These are phyloP conservation scores for Myxozyma vanderwaltii DNA, from an alignment of 805 yeast species.

Conservation along the genomic window DNA sequence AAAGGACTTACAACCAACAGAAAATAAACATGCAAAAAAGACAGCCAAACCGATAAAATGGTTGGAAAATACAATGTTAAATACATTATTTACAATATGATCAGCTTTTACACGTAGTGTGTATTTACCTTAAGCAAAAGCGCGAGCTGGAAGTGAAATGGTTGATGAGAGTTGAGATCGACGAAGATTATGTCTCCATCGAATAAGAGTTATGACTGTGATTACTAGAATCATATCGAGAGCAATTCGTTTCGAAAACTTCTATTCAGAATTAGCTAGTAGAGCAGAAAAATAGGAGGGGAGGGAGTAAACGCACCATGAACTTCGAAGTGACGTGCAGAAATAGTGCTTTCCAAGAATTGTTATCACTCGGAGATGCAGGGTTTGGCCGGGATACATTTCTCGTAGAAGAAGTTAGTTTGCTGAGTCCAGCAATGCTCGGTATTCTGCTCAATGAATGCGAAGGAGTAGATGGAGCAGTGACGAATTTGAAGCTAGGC, in stretches of 20 bases:
- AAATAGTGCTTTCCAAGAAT: background rate
- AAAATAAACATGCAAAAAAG: no score
- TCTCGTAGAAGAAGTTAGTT: background rate
- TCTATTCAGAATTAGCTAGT: background rate
- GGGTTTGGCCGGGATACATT: background rate
- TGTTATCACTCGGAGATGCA: background rate
- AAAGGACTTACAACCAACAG: no score
- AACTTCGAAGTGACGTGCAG: background rate
- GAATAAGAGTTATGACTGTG: constrained; percentile 6
- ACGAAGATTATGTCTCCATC: constrained; percentile 12
- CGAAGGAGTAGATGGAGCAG: constrained; percentile 23
- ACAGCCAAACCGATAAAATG: no score
- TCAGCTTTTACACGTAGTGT: no score
- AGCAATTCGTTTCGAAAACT: constrained; percentile 1
- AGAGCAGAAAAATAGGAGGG: background rate
- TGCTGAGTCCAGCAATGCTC: background rate
- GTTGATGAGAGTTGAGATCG: background rate
- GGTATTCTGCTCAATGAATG: constrained; percentile 11
- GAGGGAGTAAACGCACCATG: background rate
- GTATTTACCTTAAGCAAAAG: no score
- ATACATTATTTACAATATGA: background rate
- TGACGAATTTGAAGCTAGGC: constrained; percentile 3
- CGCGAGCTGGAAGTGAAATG: no score
- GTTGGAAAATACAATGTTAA: no score
- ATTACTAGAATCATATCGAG: constrained; percentile 5